These are phyloP conservation scores for Solanum ahanhuiri DNA, from an alignment of 257 asterid genomes.

Conservation along the genomic window DNA sequence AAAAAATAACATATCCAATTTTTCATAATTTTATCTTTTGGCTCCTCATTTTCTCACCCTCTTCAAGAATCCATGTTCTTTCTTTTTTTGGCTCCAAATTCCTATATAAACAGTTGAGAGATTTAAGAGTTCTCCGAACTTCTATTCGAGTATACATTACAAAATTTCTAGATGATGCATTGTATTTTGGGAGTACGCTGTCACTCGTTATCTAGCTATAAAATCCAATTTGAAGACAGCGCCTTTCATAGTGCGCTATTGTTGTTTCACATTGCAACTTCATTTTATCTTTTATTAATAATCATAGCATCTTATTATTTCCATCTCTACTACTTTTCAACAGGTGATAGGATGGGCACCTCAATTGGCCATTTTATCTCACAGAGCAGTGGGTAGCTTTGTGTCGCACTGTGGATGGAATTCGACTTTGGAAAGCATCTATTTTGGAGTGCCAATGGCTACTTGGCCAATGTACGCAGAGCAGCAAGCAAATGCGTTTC, in stretches of 20 bases:
- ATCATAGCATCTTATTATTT: background rate
- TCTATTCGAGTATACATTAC: background rate
- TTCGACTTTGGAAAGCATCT: slow-evolving; percentile 15
- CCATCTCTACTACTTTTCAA: background rate
- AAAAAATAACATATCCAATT: background rate
- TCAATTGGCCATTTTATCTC: slow-evolving; percentile 16
- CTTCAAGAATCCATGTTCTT: background rate
- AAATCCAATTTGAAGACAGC: background rate
- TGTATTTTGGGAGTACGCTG: background rate
- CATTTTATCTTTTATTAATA: background rate
- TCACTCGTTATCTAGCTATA: background rate
- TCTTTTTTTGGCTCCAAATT: background rate
- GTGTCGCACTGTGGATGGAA: slow-evolving; percentile 33
- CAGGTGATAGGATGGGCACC: slow-evolving; percentile 24
- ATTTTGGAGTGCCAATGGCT: slow-evolving; percentile 20
- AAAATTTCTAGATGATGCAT: background rate
- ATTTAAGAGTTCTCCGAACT: background rate
- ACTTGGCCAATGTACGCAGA: slow-evolving; percentile 10
- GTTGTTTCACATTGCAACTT: background rate
- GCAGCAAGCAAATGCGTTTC: slow-evolving; percentile 7
- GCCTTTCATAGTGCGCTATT: background rate
- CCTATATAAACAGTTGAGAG: background rate
- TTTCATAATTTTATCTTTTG: background rate
- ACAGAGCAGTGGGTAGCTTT: slow-evolving; percentile 24
- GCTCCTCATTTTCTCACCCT: background rate